phyloP scores from a whole-genome alignment of 164 flowering plant genomes.

The Kalanchoe fedtschenkoi region DNA sequence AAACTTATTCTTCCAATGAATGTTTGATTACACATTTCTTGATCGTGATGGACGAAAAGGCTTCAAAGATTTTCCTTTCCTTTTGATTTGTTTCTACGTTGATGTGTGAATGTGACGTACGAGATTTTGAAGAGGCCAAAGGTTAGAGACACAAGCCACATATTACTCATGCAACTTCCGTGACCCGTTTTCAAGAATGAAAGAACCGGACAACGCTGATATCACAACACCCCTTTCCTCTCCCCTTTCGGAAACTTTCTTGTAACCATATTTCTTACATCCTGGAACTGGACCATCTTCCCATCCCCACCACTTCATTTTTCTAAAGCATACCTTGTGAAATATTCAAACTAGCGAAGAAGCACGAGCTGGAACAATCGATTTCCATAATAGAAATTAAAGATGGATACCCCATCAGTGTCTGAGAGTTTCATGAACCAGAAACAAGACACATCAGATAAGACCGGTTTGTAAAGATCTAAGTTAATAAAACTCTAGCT shows the following conservation, averaged over 20 bases:
- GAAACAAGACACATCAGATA: neutral
- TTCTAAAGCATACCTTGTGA: neutral
- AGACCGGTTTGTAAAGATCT: neutral
- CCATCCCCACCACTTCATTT: neutral
- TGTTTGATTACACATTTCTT: neutral
- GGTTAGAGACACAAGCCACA: neutral
- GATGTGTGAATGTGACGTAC: neutral
- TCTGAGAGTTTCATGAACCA: neutral
- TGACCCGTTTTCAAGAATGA: neutral
- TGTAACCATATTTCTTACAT: constrained; percentile 4
- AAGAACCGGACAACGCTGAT: constrained; percentile 1
- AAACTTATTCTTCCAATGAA: no score
- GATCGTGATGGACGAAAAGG: no score
- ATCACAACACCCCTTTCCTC: neutral
- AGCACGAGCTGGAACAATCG: no score
- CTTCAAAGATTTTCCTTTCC: no score
- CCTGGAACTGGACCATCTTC: neutral
- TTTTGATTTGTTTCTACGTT: neutral
- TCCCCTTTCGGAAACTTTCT: neutral
- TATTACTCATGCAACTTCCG: constrained; percentile 4
- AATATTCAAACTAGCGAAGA: neutral
- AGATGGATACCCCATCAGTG: neutral
- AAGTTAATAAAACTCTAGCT: neutral
- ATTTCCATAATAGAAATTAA: no score
- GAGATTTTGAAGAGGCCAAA: neutral